These are phyloP conservation scores for Funneliformis mosseae DNA, from an alignment of 192 early-diverging fungal genomes.

Conservation along the genomic window DNA sequence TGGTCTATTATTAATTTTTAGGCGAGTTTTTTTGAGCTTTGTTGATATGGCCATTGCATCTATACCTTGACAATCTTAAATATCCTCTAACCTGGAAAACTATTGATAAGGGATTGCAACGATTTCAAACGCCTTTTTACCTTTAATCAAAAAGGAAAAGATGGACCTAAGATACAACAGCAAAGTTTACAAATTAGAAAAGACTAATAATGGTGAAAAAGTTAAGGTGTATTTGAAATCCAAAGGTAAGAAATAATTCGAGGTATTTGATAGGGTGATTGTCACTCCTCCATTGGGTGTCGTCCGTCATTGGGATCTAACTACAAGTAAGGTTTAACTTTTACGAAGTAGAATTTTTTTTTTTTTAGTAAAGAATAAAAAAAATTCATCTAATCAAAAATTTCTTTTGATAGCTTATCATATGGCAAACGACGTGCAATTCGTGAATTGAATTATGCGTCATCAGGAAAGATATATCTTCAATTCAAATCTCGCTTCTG, in stretches of 20 bases:
- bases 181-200: slow-evolving; percentile 31
- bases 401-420: no score
- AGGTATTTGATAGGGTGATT: slow-evolving; percentile 38
- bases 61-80: no score
- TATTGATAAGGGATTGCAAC: slow-evolving; percentile 38
- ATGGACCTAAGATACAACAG: slow-evolving; percentile 24
- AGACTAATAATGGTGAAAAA: slow-evolving; percentile 14
- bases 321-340: slow-evolving; percentile 18
- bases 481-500: slow-evolving; percentile 39
- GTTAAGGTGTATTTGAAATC: slow-evolving; percentile 37
- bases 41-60: no score
- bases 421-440: slow-evolving; percentile 25
- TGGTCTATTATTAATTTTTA: no score
- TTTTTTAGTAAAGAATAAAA: no score
- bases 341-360: no score
- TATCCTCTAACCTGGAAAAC: slow-evolving; percentile 14
- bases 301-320: slow-evolving; percentile 41
- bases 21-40: no score
- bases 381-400: no score
- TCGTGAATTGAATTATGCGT: slow-evolving; percentile 21
- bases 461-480: slow-evolving; percentile 32
- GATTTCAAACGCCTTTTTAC: slow-evolving; percentile 38
- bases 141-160: slow-evolving; percentile 20
- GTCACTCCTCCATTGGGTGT: slow-evolving; percentile 36
- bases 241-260: neutral